These are phyloP conservation scores for Spencermartinsiella europaea DNA, from an alignment of 805 yeast species.

Conservation along the genomic window DNA sequence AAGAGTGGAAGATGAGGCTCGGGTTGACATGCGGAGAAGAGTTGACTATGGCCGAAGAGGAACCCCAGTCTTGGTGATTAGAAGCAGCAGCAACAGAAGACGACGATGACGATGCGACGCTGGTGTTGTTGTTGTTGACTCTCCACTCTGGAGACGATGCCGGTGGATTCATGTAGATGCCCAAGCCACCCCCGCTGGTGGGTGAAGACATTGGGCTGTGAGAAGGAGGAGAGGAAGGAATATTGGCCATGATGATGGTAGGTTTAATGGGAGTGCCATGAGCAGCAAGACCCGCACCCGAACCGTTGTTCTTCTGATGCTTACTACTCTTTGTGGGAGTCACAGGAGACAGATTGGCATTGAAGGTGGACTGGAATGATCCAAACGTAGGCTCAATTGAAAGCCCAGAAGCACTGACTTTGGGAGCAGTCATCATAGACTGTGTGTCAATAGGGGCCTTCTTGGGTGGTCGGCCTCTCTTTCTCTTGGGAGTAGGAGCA, in stretches of 20 bases:
- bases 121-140: constrained; percentile 1
- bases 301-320: neutral
- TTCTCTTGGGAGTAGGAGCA: constrained; percentile 10
- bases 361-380: constrained; percentile 3
- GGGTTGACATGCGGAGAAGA: constrained; percentile 16
- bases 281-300: neutral
- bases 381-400: constrained; percentile 5
- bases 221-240: constrained; percentile 1
- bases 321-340: constrained; percentile 1
- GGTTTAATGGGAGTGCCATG: neutral
- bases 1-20: constrained; percentile 9
- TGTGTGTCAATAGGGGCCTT: constrained; percentile 20
- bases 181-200: constrained; percentile 5
- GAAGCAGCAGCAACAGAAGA: neutral
- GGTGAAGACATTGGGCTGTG: neutral
- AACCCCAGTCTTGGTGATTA: neutral
- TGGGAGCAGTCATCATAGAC: constrained; percentile 18
- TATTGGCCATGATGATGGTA: neutral
- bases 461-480: constrained; percentile 23
- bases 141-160: neutral
- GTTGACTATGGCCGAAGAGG: neutral
- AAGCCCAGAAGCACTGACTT: constrained; percentile 8
- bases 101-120: neutral
- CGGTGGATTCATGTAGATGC: constrained; percentile 2
- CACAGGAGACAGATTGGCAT: neutral